Conservation (phyloP, 371 early-diverging fungal species). For the Mucor ambiguus region DNA sequence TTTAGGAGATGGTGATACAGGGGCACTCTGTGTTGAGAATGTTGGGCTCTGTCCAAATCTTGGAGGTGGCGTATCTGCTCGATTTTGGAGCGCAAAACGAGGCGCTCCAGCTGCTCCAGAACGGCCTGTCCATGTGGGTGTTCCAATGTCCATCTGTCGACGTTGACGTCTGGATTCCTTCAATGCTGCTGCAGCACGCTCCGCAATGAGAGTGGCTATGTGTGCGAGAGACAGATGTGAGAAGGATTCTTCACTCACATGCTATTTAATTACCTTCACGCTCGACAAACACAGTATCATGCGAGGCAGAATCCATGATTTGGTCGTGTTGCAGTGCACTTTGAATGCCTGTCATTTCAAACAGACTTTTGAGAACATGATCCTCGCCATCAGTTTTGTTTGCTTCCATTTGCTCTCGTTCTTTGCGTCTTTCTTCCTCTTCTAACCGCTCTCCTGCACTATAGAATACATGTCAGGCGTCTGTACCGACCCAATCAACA, state of each 20-base stretch:
- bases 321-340: slow-evolving; percentile 88
- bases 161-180: slow-evolving; percentile 51
- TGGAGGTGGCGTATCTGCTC: slow-evolving; percentile 39
- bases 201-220: slow-evolving; percentile 55
- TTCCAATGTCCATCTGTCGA: slow-evolving; percentile 42
- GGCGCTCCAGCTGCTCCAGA: slow-evolving; percentile 68
- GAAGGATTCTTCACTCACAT: background rate
- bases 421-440: slow-evolving; percentile 19
- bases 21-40: slow-evolving; percentile 24
- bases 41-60: slow-evolving; percentile 40
- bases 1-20: slow-evolving; percentile 21
- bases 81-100: slow-evolving; percentile 7
- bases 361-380: slow-evolving; percentile 71
- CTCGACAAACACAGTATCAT: slow-evolving; percentile 70
- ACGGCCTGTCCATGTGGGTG: slow-evolving; percentile 74
- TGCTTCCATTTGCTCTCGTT: slow-evolving; percentile 26
- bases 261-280: slow-evolving; percentile 60
- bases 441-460: slow-evolving; percentile 31
- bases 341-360: slow-evolving; percentile 83
- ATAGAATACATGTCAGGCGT: background rate
- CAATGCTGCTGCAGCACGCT: slow-evolving; percentile 58
- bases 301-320: slow-evolving; percentile 71
- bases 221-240: background rate
- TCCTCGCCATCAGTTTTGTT: slow-evolving; percentile 26
- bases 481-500: background rate